Evolutionary conservation across 306 rosid species (phyloP), one percentile per base, ranked within the genome.

Genomic region (Lablab purpureus): DNA sequence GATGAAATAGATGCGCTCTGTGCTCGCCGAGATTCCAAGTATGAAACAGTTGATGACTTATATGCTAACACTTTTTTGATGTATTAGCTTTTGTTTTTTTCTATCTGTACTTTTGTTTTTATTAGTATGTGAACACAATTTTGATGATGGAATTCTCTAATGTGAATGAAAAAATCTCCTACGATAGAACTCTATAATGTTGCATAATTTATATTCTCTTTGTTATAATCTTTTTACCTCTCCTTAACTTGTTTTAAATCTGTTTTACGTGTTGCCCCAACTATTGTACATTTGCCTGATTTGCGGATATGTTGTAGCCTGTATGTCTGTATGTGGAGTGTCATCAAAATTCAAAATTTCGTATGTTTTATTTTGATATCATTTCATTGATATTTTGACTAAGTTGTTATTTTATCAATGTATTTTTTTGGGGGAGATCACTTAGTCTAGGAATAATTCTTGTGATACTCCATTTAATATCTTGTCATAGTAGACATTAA

Each of bases 1-100:
- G 97, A 95, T 83, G 94, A 93, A 85, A 90, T 95, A 75, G 99
- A 95, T 83, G 93, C 90, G 66, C 88, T 95, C 27, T 95, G 99
- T 81, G 91, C 97, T 74, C 97, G 89, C 46, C 94, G 94, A 75
- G 85, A 90, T 84, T 91, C 93, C 56, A 91, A 87, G 99, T 91
- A 88, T 54, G 82, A 56, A 51, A 66, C 43, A 81, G 45, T 66
- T 10, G 65, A 34, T 22, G 34, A 73, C 80, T 65, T 55, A 28
- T 50, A 45, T 49, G 52, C 37, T 58, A 62, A 41, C 66, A 12
- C 46, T 62, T 64, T 21, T 81, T 47, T 79, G 17, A 8, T 18
- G 40, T 58, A 65, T 60, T 71, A 40, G 49, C 72, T 37, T 80
- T 73, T 74, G 10, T 51, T 83, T 50, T 54, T 74, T 13, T 19